These are phyloP conservation scores for Fusarium citri DNA, from an alignment of 2,329 filamentous ascomycete species.

Conservation along the genomic window DNA sequence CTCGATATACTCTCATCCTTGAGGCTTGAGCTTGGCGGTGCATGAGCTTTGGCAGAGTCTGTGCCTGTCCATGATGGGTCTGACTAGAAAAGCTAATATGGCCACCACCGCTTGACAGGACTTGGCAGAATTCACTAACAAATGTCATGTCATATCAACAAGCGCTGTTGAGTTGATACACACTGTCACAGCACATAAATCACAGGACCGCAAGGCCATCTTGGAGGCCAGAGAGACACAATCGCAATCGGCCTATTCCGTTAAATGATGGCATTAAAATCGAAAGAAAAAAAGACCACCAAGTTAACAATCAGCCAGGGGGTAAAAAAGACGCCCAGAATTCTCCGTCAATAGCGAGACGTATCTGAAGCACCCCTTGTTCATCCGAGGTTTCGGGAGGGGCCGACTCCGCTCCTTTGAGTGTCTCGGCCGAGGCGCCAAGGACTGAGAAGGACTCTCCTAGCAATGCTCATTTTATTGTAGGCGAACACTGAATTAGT, in stretches of 20 bases:
- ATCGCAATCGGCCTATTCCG: not conserved
- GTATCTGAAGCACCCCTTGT: slow-evolving; percentile 38
- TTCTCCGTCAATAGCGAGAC: slow-evolving; percentile 43
- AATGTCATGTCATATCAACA: slow-evolving; percentile 21
- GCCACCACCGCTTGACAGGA: slow-evolving; percentile 18
- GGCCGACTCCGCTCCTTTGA: slow-evolving; percentile 21
- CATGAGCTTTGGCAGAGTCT: not conserved
- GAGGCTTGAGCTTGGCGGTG: not conserved
- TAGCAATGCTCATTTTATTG: not conserved
- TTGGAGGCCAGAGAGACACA: slow-evolving; percentile 9
- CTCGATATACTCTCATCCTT: slow-evolving; percentile 7
- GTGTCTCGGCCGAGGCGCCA: slow-evolving; percentile 26
- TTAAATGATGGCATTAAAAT: slow-evolving; percentile 3
- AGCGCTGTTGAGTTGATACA: slow-evolving; percentile 19
- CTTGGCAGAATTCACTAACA: slow-evolving; percentile 11
- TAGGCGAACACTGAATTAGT: not conserved
- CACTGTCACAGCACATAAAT: not conserved
- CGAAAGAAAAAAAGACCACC: slow-evolving; percentile 8
- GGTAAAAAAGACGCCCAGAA: slow-evolving; percentile 12
- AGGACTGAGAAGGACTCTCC: not conserved
- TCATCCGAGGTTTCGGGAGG: slow-evolving; percentile 37
- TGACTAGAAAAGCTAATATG: slow-evolving; percentile 12
- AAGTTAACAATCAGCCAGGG: not conserved
- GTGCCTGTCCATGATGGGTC: not conserved
- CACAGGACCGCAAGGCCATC: not conserved